Conservation (phyloP, 495 filamentous ascomycete species). For the Sphaerosporella brunnea region DNA sequence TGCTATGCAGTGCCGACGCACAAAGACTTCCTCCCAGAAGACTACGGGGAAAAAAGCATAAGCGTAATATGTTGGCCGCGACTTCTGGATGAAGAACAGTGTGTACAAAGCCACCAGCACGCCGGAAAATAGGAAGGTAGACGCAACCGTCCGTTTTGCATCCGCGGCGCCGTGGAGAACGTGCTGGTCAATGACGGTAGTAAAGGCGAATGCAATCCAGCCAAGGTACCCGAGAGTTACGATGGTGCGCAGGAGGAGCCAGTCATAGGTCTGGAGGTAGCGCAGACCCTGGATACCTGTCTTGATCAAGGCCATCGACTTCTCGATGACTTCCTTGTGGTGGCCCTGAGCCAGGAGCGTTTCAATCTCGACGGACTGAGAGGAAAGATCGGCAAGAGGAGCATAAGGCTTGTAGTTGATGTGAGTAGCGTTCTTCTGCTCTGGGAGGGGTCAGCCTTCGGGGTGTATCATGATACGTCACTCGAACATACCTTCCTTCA, state of each 20-base stretch:
- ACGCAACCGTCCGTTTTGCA: constrained; percentile 44
- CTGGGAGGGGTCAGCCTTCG: constrained; percentile 18
- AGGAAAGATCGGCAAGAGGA: constrained; percentile 43
- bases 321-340: constrained; percentile 56
- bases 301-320: constrained; percentile 57
- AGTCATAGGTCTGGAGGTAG: constrained; percentile 93
- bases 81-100: constrained; percentile 58
- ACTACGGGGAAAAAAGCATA: constrained; percentile 82
- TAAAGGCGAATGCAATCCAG: constrained; percentile 90
- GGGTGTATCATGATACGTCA: constrained; percentile 8
- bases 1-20: constrained; percentile 48
- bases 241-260: constrained; percentile 88
- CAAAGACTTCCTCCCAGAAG: constrained; percentile 95
- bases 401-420: constrained; percentile 59
- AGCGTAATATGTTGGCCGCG: constrained; percentile 71
- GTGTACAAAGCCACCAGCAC: constrained; percentile 58
- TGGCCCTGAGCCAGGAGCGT: constrained; percentile 45
- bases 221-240: constrained; percentile 88
- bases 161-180: constrained; percentile 58
- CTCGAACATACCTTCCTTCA: constrained; percentile 49
- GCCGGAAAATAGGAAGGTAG: constrained; percentile 53
- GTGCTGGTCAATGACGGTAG: constrained; percentile 77
- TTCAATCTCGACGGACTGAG: constrained; percentile 49
- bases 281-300: constrained; percentile 66
- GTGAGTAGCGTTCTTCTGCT: constrained; percentile 55